Evolutionary conservation across 208 protist genomes (phyloP).

Genomic region (Herpetomonas samuelpessoai): DNA sequence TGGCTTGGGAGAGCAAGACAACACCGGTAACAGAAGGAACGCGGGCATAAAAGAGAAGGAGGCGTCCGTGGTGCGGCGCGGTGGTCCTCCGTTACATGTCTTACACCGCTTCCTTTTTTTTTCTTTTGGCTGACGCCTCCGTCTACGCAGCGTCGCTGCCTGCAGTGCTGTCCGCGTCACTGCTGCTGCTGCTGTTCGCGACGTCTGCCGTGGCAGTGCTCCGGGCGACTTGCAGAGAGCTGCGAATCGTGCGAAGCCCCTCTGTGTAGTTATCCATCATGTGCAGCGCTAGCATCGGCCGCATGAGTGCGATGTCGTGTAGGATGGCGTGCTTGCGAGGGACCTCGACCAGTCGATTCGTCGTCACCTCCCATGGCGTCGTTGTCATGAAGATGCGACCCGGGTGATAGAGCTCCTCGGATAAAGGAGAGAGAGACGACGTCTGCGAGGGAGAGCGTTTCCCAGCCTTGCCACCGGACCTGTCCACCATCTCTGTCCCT

Average conservation of each 20-base stretch:
- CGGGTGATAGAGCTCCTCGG: slow-evolving; percentile 54
- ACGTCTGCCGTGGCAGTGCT: too few species aligned
- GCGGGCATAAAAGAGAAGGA: too few species aligned
- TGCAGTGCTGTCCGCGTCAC: too few species aligned
- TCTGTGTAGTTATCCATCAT: slow-evolving; percentile 41
- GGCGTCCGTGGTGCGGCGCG: too few species aligned
- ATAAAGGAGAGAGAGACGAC: slow-evolving; percentile 7
- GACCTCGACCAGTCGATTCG: slow-evolving; percentile 54
- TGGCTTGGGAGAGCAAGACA: too few species aligned
- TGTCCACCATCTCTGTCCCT: neutral
- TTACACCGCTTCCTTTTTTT: too few species aligned
- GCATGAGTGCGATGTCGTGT: slow-evolving; percentile 55
- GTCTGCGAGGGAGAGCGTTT: neutral
- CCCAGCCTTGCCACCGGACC: too few species aligned
- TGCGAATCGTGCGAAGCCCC: slow-evolving; percentile 16
- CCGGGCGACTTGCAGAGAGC: neutral
- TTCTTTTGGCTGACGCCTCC: too few species aligned
- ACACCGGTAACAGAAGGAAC: too few species aligned
- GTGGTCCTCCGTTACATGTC: too few species aligned
- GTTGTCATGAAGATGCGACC: slow-evolving; percentile 57
- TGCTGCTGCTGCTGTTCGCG: too few species aligned
- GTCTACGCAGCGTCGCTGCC: too few species aligned
- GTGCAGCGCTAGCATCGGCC: slow-evolving; percentile 44
- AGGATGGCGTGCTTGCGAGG: slow-evolving; percentile 46
- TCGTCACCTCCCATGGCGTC: slow-evolving; percentile 26